These are phyloP conservation scores for Chaetomium fimeti DNA, from an alignment of 495 filamentous ascomycete genomes.

Conservation along the genomic window DNA sequence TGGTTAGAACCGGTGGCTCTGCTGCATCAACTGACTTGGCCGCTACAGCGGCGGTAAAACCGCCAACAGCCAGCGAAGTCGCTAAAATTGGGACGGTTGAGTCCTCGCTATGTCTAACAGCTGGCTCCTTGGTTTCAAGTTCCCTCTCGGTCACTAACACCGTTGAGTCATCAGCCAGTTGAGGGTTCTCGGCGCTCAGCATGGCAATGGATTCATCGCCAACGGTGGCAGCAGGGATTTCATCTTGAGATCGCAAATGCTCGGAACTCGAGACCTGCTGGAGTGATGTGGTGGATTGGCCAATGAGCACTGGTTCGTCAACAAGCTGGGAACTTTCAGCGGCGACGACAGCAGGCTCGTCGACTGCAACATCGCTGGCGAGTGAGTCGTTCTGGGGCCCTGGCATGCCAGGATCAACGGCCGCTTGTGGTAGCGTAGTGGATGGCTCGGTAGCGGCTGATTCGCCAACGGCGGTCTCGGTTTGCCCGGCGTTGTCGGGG, in stretches of 20 bases:
- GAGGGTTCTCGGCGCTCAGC: constrained; percentile 2
- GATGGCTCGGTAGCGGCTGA: neutral
- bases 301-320: constrained; percentile 23
- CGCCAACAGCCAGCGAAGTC: neutral
- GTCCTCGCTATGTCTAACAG: neutral
- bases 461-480: constrained; percentile 21
- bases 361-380: neutral
- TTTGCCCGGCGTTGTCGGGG: constrained; percentile 15
- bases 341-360: neutral
- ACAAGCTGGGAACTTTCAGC: constrained; percentile 6
- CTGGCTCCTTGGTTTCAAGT: neutral
- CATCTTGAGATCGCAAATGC: constrained; percentile 10
- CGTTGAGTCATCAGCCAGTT: constrained; percentile 7
- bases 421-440: constrained; percentile 9
- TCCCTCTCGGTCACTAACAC: neutral
- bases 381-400: neutral
- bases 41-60: neutral
- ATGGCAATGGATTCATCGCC: constrained; percentile 11
- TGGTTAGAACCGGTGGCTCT: neutral
- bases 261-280: constrained; percentile 19
- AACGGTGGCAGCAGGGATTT: neutral
- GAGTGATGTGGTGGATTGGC: constrained; percentile 23
- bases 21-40: neutral
- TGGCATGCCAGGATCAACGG: constrained; percentile 7
- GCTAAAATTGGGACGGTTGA: neutral